Conservation (phyloP, 768 basidiomycete species). For the Suillus occidentalis region DNA sequence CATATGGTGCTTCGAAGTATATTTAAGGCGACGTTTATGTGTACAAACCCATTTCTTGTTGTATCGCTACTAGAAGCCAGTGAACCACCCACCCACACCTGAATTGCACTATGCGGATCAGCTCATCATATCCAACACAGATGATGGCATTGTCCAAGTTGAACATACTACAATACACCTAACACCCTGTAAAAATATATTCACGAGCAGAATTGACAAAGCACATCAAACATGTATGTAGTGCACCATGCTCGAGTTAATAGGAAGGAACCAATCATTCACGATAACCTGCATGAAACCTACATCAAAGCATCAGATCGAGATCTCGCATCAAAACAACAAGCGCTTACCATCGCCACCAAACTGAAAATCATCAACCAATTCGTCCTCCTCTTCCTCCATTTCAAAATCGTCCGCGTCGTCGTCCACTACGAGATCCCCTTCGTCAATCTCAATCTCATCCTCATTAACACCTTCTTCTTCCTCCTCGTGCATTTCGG, state of each 20-base stretch:
- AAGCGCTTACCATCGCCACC: constrained; percentile 6
- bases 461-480: constrained; percentile 8
- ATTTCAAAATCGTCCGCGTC: constrained; percentile 7
- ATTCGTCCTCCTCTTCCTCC: constrained; percentile 11
- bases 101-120: no score
- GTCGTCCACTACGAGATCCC: constrained; percentile 6
- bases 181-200: background rate
- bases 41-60: no score
- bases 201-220: background rate
- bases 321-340: background rate
- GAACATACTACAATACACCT: background rate
- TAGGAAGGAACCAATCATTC: constrained; percentile 23
- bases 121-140: background rate
- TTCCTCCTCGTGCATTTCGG: constrained; percentile 2
- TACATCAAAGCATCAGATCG: constrained; percentile 11
- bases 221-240: constrained; percentile 23
- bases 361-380: constrained; percentile 6
- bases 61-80: no score
- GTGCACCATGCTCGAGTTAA: constrained; percentile 24
- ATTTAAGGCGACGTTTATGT: no score
- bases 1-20: no score
- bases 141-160: background rate
- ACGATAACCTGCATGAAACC: constrained; percentile 16
- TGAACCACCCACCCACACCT: no score
- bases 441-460: background rate